Evolutionary conservation across 2,329 filamentous ascomycete species (phyloP), one percentile per base, ranked within the genome.

Genomic region (Epichloe typhina): DNA sequence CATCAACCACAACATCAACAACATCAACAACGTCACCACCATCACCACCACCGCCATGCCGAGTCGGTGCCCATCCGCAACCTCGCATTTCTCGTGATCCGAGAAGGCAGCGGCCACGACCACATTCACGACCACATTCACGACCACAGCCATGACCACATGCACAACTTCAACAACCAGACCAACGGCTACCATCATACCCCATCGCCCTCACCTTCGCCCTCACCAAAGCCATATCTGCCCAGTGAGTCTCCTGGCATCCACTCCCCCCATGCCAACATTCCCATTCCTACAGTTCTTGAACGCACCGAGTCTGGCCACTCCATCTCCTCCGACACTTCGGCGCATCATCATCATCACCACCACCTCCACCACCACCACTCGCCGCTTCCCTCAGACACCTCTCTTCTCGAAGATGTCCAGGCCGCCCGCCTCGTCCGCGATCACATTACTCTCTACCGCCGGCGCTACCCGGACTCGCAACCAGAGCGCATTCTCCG

Each of bases 401-500:
- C 42, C 49, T 46, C 40, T 23, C 50, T 40, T 38, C 49, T 51
- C 21, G 40, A 48, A 19, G 77, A 80, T 56, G 61, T 65, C 4
- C 63, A 68, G 21, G 77, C 77, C 2, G 74, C 75, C 3, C 63
- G 64, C 46, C 60, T 71, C n/a, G 77, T 80, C 9, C 66, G 68
- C 43, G 63, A 67, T 19, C 72, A 79, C 53, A 64, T 79, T 46
- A 63, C 66, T 39, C 66, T 61, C 50, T 69, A 70, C 54, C 67
- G 67, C 17, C 70, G 73, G 21, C 68, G 72, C 43, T 67, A 65
- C 50, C 68, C 69, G 12, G 67, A 76, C 54, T 76, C 76, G 23
- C 73, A 73, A 48, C 73, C 78, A 50, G 75, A 75, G 54, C 73
- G 78, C 39, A 80, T 82, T 51, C 67, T 83, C 19, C 72, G 73